Evolutionary conservation across 345 rosid species (phyloP), one percentile per base, ranked within the genome.

Genomic region (Eucalyptus camaldulensis): DNA sequence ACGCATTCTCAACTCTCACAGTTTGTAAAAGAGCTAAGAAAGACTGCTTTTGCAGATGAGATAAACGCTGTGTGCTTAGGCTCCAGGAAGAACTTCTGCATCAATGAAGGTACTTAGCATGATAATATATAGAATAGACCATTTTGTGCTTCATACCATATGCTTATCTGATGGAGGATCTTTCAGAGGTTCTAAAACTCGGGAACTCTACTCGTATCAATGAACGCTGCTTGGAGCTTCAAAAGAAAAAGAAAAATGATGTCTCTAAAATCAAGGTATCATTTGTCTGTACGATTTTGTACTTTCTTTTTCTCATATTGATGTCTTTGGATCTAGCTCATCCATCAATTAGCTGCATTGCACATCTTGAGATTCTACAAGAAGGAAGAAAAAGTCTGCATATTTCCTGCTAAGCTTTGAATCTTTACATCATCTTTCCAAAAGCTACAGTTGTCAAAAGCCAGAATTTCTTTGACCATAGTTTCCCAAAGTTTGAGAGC

Each of bases 1-100:
- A 97, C 99, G 8, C 98, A 96, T 93, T 96, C 99, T 13, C 99
- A 97, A 92, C 98, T 97, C 86, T 95, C 98, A 2, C 99, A 97
- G 90, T 97, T 97, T 81, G 88, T 97, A 76, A 94, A 94, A 91
- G 99, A 97, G 93, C 91, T 97, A 87, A 94, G 93, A 49, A 97
- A 95, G 93, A 97, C 99, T 88, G 86, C 56, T 60, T 97, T 96
- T 92, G 90, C 94, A 50, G 49, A 90, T 27, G 89, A 92, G 72
- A 89, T 96, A 88, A 95, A 88, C 47, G 95, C 92, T 91, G 97
- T 96, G 19, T 95, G 94, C 90, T 92, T 96, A 91, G 99, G 97
- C 67, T 96, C 99, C 8, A 93, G 99, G 89, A 96, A 95, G 93
- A 96, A 95, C 90, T 91, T 96, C 89, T 97, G 99, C 91, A 95